Evolutionary conservation across 73 alveolate species (phyloP).

Genomic region (Uronychia binucleata): DNA sequence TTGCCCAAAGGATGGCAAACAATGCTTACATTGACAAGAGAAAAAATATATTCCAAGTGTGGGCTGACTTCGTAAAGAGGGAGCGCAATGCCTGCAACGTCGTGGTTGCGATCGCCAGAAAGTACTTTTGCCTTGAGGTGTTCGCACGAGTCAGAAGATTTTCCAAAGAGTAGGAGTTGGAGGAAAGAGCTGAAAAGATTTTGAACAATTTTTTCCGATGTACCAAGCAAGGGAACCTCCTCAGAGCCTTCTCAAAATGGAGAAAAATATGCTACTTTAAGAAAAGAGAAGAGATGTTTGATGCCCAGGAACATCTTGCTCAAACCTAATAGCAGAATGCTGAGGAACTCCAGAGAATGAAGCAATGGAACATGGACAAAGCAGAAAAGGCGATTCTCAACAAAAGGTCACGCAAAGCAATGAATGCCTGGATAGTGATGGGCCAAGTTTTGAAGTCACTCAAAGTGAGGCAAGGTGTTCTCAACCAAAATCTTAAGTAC

Average conservation of each 20-base stretch:
- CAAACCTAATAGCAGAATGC: neutral
- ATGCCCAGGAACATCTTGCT: neutral
- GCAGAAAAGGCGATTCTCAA: constrained; percentile 11
- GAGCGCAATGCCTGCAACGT: constrained; percentile 55
- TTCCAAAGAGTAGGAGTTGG: constrained; percentile 46
- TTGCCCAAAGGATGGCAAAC: constrained; percentile 12
- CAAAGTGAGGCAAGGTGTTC: constrained; percentile 14
- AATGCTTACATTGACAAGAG: constrained; percentile 54
- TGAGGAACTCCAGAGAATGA: constrained; percentile 2
- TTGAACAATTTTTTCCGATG: constrained; percentile 17
- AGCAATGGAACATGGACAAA: constrained; percentile 13
- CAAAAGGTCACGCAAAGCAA: constrained; percentile 16
- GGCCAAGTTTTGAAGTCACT: constrained; percentile 17
- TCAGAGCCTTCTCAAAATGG: constrained; percentile 41
- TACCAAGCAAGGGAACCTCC: constrained; percentile 18
- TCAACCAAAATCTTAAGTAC: constrained; percentile 10
- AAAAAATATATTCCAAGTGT: constrained; percentile 43
- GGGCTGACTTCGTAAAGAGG: constrained; percentile 50
- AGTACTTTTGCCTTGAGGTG: constrained; percentile 32
- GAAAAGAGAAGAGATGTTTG: constrained; percentile 15
- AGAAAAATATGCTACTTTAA: constrained; percentile 16
- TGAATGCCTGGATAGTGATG: constrained; percentile 40
- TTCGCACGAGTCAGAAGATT: constrained; percentile 48
- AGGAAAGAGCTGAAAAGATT: constrained; percentile 33
- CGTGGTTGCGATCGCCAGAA: constrained; percentile 54